Base-by-base conservation (phyloP, 208 protist species). In the Balamuthia mandrillaris region DNA sequence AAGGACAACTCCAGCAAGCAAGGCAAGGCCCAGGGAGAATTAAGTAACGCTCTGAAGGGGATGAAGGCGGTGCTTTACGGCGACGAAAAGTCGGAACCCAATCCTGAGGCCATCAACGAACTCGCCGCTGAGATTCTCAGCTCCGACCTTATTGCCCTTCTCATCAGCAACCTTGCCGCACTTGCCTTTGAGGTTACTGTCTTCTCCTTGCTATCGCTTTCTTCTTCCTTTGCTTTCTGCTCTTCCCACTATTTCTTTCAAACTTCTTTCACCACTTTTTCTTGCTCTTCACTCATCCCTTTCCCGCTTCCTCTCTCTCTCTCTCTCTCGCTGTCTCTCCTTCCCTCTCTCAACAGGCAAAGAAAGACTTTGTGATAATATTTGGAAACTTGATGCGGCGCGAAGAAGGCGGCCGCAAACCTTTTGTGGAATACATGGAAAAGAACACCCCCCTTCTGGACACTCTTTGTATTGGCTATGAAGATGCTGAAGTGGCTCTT, bases 301-400 rank as follows among this genome's bases (percentile, higher is more conserved):
- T 60, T 18, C 31, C 31, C 14, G 24, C 14, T 60, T 60, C 14
- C 16, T 60, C 52, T 60, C 52, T 18, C 52, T 60, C 52, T 18
- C 52, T 18, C 52, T 52, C 47, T 52, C 47, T 52, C 47, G 10
- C 47, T n/a, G n/a, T n/a, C n/a, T n/a, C n/a, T n/a, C n/a, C n/a
- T n/a, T n/a, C n/a, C n/a, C n/a, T n/a, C n/a, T n/a, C n/a, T n/a
- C 29, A 37, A 35, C n/a, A 78, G 68, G 68, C 68, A 12, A 78
- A 56, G 44, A 78, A 78, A 47, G 68, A 78, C 18, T 78, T 78
- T 58, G 68, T 78, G 21, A 78, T 78, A 29, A 24, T 78, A 2
- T 78, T 78, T 16, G 68, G 68, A 2, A 78, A 78, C 18, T 47
- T 78, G 1, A 78, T 78, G 68, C 68, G 68, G 3, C 68, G 68